Base-by-base conservation (phyloP, 306 rosid genomes). In the Cicer chorassanicum region DNA sequence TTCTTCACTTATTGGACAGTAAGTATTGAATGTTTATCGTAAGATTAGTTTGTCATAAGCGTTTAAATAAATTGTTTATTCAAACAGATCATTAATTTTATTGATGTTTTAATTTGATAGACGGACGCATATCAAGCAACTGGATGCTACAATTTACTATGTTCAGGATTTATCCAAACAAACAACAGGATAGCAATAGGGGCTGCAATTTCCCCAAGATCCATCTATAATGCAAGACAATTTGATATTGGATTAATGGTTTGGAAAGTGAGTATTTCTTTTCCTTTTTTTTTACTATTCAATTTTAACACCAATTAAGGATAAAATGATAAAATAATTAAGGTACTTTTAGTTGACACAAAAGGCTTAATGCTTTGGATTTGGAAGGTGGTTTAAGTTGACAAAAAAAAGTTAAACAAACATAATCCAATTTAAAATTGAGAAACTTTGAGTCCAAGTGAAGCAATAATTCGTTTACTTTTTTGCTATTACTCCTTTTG, bases 1-100 rank as follows among this genome's bases (percentile, higher is more conserved):
- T 92, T 95, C 86, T 95, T 95, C 87, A 92, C 98, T 74, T 95
- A 95, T 70, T 95, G 99, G 99, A 95, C 99, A 4, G 99, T 95
- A 76, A 87, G 99, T 90, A 59, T 29, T 29, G 34, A 29, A 29
- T 29, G 34, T 29, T 29, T 29, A 3, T 29, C 0, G 34, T 29
- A 29, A 29, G 34, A 29, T 29, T 29, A 0, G 34, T 29, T 29
- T 29, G 3, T 29, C 0, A 29, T 3, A 29, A 29, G 34, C 0
- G 0, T 0, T 29, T 29, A 29, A 29, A 29, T 29, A 29, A 29
- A 29, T 29, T 29, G 34, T 29, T 29, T 29, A 24, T 24, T 24
- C 29, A 24, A 24, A 24, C 18, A 16, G 1, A 16, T 1, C 2
- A 0, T 24, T 24, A 24, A 24, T 24, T 24, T 24, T 24, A 29